phyloP scores from a whole-genome alignment of 176 grass and related monocot species.

The Aegilops longissima region DNA sequence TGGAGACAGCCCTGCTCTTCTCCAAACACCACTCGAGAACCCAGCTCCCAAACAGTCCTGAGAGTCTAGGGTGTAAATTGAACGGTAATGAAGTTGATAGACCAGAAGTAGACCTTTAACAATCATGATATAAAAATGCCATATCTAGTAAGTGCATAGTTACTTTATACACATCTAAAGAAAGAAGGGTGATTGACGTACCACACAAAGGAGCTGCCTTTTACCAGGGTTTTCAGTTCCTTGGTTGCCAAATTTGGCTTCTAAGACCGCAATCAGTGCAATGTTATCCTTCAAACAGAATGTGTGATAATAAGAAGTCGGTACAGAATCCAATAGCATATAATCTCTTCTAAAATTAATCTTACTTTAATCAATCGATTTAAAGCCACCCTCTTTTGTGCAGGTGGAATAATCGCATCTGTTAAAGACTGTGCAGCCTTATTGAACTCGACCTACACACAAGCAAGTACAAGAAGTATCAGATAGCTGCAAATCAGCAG shows the following conservation, averaged over 20 bases:
- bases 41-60: not conserved
- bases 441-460: conserved; percentile 91
- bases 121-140: not conserved
- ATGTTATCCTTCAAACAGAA: conserved; percentile 77
- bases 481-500: conserved; percentile 24
- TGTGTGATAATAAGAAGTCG: not conserved
- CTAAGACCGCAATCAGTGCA: conserved; percentile 89
- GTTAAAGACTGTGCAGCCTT: conserved; percentile 99
- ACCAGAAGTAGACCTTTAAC: not conserved
- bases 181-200: conserved; percentile 41
- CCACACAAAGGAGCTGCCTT: conserved; percentile 99
- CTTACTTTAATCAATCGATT: conserved; percentile 83
- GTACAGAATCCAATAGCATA: conserved; percentile 1
- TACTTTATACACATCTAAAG: not conserved
- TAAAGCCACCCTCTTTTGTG: conserved; percentile 85
- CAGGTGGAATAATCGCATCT: conserved; percentile 77
- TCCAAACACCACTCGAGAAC: not conserved
- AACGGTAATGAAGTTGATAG: not conserved
- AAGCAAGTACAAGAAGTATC: conserved; percentile 40
- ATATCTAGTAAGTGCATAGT: conserved; percentile 23
- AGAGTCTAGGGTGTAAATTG: not conserved
- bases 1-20: no score
- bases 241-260: conserved; percentile 91
- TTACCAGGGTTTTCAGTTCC: conserved; percentile 91
- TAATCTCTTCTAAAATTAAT: not conserved